Evolutionary conservation across 169 alveolate genomes (phyloP), one percentile per base, ranked within the genome.

Genomic region (Plasmodium relictum): DNA sequence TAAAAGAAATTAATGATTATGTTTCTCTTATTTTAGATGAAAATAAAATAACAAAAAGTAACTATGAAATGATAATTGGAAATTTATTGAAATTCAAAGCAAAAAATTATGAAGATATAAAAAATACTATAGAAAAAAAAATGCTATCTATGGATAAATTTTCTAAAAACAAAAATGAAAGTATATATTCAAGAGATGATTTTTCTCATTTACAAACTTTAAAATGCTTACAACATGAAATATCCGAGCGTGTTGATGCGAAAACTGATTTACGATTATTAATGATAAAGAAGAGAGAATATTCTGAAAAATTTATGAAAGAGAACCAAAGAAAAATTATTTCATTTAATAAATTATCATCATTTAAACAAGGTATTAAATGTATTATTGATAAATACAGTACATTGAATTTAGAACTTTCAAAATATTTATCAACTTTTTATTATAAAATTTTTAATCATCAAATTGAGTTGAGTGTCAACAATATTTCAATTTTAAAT

Each of bases 21-120:
- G 54, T 83, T 37, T 83, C 73, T 9, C 85, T 68, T 62, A 83
- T 83, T 31, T 71, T 83, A 18, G 91, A 83, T 44, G 91, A 83
- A 83, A 69, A 83, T 39, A 69, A 41, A 31, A 48, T 83, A 10
- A 74, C 44, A 52, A 83, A 66, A 68, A 68, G 37, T 20, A 61
- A 83, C 31, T 83, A 83, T 71, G 91, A 83, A 69, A 59, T 58
- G 54, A 37, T 83, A 44, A 83, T 68, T 44, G 66, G 73, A 68
- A 83, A 83, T 68, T 83, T 83, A 54, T 52, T 83, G 12, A 18
- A 52, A 39, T 83, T 68, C 41, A 22, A 66, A 31, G 73, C 91
- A 6, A 69, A 52, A 48, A 83, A 83, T 83, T 83, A 83, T 83
- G 91, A 83, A 56, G 80, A 83, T n/a, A 37, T 83, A 39, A 83